These are phyloP conservation scores for Ceratocystis papillata DNA, from an alignment of 2,329 filamentous ascomycete species.

Conservation along the genomic window DNA sequence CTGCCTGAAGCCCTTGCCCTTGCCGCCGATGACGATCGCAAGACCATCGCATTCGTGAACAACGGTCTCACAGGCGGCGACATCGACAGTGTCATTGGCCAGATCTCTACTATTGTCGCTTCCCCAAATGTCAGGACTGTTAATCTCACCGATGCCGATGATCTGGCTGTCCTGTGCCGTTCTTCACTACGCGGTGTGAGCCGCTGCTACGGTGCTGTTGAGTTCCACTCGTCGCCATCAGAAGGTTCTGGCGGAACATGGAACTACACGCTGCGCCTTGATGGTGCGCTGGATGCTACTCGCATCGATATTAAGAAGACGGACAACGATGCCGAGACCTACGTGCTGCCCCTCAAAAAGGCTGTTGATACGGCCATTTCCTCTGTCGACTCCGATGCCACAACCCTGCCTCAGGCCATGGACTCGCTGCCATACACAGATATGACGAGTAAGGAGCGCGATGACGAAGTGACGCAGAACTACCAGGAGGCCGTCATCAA, in stretches of 20 bases:
- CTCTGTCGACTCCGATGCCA: constrained; percentile 33
- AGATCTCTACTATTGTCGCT: constrained; percentile 48
- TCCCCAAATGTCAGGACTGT: constrained; percentile 46
- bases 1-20: constrained; percentile 52
- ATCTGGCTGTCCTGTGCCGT: constrained; percentile 52
- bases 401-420: constrained; percentile 36
- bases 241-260: constrained; percentile 58
- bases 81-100: constrained; percentile 60
- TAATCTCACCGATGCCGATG: constrained; percentile 43
- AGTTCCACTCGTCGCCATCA: constrained; percentile 63
- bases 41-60: constrained; percentile 69
- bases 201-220: constrained; percentile 60
- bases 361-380: constrained; percentile 67
- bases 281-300: constrained; percentile 51
- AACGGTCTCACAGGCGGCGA: constrained; percentile 57
- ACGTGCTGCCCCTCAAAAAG: constrained; percentile 66
- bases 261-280: constrained; percentile 78
- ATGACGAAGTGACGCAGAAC: constrained; percentile 51
- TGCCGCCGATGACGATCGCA: constrained; percentile 45
- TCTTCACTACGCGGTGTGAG: constrained; percentile 57
- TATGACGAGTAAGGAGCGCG: constrained; percentile 55
- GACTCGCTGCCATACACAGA: constrained; percentile 69
- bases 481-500: constrained; percentile 62
- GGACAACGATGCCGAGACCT: constrained; percentile 66
- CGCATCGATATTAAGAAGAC: constrained; percentile 53